A percentile compares a stretch with the other conserved stretches of the same genome.
These are phyloP conservation scores for Huiozyma naganishii DNA, from an alignment of 805 yeast species.

Conservation along the genomic window DNA sequence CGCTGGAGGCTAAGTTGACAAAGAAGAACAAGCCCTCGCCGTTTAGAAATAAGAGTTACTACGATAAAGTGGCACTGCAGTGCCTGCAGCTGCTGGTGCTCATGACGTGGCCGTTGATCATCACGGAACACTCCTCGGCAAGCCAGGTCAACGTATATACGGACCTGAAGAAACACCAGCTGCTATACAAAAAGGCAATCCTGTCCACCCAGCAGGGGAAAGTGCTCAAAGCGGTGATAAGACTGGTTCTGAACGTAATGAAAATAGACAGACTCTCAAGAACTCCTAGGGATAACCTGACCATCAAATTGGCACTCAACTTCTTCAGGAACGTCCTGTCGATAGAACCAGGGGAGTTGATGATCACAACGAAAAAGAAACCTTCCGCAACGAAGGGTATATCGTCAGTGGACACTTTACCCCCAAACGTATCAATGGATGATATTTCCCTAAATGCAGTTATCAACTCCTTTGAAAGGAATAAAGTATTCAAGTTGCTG, in stretches of 20 bases:
- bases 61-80: slow-evolving; percentile 56
- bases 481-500: slow-evolving; percentile 62
- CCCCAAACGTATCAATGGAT: slow-evolving; percentile 45
- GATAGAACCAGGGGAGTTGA: slow-evolving; percentile 59
- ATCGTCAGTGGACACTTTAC: slow-evolving; percentile 30
- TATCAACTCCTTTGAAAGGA: slow-evolving; percentile 47
- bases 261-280: slow-evolving; percentile 43
- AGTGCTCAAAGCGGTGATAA: slow-evolving; percentile 56
- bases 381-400: slow-evolving; percentile 25
- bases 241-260: slow-evolving; percentile 56
- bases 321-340: slow-evolving; percentile 70
- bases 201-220: slow-evolving; percentile 48
- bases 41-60: slow-evolving; percentile 19
- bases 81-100: slow-evolving; percentile 73
- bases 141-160: slow-evolving; percentile 49
- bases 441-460: slow-evolving; percentile 60
- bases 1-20: slow-evolving; percentile 13
- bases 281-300: slow-evolving; percentile 57
- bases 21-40: slow-evolving; percentile 14
- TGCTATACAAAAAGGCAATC: slow-evolving; percentile 59
- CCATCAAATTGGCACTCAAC: slow-evolving; percentile 59
- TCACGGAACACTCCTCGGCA: slow-evolving; percentile 47
- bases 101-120: slow-evolving; percentile 74
- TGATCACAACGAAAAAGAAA: slow-evolving; percentile 34
- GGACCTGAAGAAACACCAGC: slow-evolving; percentile 54